Base-by-base conservation (phyloP, 129 eudicot genomes). In the Lactuca sativa region DNA sequence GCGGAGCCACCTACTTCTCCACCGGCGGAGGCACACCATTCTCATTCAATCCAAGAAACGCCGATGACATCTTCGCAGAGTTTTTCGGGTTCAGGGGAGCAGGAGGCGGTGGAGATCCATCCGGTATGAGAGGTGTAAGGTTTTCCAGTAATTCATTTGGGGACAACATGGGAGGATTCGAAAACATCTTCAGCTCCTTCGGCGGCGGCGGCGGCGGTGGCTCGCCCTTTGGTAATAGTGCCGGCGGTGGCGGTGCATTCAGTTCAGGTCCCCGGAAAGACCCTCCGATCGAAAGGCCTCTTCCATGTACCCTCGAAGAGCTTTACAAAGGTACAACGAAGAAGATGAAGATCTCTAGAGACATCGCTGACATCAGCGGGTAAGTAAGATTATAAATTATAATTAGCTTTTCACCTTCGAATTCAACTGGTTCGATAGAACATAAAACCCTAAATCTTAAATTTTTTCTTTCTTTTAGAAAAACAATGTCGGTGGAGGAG, bases 311-410 rank as follows among this genome's bases (percentile, higher is more conserved):
- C 0, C 84, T 88, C 6, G 95, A 88, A 67, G 95, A 88, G 56
- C 81, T 88, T 9, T 84, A 79, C 18, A 82, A 82, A 4, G 95
- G 95, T 7, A 74, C 95, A 5, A 78, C 81, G 31, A 86, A 83
- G 77, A 86, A 83, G 68, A 78, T 86, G 92, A 86, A 86, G 71
- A 84, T 87, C 18, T 87, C 90, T 0, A 68, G 95, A 73, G 88
- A 84, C 25, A 72, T 88, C 13, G 76, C 69, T 4, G 95, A 88
- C 63, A 21, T 64, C 15, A 82, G 80, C 57, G 90, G 95, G 95
- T 88, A 77, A 82, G 86, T 78, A 57, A 1, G 30, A 25, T 25
- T 1, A 25, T 25, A 25, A 25, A 2, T 11, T 3, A 3, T 3
- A 47, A 47, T 12, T 25, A 25, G 30, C n/a, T 11, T 43, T 3